Percentiles rank a stretch among this genome's conserved stretches.
Conservation (phyloP, 2,329 filamentous ascomycete species). For the Tolypocladium cylindrosporum region DNA sequence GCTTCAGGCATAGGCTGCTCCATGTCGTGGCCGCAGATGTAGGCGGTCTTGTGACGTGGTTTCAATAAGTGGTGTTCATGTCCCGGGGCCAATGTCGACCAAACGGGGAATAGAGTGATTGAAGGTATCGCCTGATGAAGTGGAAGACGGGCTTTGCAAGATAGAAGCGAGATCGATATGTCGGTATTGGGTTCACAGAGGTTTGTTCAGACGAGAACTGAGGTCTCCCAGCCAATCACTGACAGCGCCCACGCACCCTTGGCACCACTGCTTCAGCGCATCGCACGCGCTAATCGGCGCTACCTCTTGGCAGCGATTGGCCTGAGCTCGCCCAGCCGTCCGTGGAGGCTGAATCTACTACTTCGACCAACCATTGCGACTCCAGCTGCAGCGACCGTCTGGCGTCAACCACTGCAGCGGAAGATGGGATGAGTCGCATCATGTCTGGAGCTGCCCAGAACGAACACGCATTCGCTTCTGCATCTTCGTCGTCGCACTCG, state of each 20-base stretch:
- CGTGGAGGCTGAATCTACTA: neutral
- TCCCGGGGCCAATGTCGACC: neutral
- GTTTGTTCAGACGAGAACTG: neutral
- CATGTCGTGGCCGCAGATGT: neutral
- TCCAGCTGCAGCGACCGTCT: neutral
- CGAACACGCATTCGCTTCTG: conserved; percentile 21
- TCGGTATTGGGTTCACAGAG: neutral
- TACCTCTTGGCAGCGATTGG: neutral
- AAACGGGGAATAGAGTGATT: too few relatives aligned
- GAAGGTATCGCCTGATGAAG: too few relatives aligned
- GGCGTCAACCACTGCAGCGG: conserved; percentile 1
- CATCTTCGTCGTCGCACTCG: conserved; percentile 23
- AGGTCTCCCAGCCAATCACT: neutral
- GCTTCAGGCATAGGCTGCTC: neutral
- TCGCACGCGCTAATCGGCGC: neutral
- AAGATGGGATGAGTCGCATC: conserved; percentile 28
- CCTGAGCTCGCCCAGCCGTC: neutral
- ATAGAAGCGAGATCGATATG: neutral
- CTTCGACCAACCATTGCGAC: neutral
- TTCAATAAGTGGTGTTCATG: neutral
- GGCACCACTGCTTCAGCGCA: neutral
- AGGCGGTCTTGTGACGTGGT: neutral
- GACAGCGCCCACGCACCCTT: neutral
- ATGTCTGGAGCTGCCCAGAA: conserved; percentile 28
- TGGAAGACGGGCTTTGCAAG: neutral